Evolutionary conservation across 139 green algal species (phyloP).

Genomic region (Chlamydomonas sphaeroides): DNA sequence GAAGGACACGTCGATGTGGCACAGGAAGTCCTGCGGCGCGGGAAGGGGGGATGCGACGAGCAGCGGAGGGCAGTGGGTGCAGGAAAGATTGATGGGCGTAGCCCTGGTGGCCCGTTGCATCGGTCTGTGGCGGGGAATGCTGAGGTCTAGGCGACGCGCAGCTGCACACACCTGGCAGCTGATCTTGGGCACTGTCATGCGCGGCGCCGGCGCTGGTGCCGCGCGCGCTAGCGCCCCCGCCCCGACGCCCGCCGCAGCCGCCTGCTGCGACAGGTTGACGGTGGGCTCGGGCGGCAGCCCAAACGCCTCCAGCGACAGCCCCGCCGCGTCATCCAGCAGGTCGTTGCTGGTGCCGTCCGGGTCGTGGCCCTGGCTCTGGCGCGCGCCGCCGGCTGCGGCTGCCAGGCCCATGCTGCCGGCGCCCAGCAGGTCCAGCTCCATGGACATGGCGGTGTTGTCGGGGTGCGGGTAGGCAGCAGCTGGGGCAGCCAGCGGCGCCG

Average conservation of each 20-base stretch:
- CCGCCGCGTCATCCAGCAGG: conserved; percentile 35
- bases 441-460: conserved; percentile 13
- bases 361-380: background rate
- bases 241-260: too few relatives aligned
- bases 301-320: conserved; percentile 67
- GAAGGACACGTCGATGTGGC: conserved; percentile 19
- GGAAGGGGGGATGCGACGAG: background rate
- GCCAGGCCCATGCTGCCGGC: background rate
- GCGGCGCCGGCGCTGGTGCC: background rate
- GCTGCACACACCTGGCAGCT: conserved; percentile 73
- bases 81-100: too few relatives aligned
- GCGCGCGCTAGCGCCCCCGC: too few relatives aligned
- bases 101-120: too few relatives aligned
- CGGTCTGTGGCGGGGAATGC: too few relatives aligned
- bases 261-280: conserved; percentile 10
- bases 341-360: background rate
- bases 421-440: background rate
- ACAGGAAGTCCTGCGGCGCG: conserved; percentile 19
- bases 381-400: background rate
- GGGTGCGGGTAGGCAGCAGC: too few relatives aligned
- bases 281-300: conserved; percentile 61
- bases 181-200: conserved; percentile 41
- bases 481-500: too few relatives aligned
- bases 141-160: too few relatives aligned
- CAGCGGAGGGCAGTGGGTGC: too few relatives aligned